Base-by-base conservation (phyloP, 2,329 filamentous ascomycete species). In the Colletotrichum magnum region DNA sequence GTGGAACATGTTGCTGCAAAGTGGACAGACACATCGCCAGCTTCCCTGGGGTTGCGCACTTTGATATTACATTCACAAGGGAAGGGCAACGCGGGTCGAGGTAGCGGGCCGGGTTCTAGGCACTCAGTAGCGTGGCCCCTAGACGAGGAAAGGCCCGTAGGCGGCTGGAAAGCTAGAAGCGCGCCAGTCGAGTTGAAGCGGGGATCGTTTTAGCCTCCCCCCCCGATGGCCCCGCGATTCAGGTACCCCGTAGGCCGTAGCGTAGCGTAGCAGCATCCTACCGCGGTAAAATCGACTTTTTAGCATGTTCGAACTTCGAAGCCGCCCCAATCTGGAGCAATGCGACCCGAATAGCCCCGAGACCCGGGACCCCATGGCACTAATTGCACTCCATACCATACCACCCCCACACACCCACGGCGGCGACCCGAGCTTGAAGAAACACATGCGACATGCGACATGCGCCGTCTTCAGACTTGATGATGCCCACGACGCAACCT, bases 171-270 rank as follows among this genome's bases (percentile, higher is more conserved):
- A 45, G 5, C 28, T 57, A 61, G 62, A 69, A 69, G 67, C 67
- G 67, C 67, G 57, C 67, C 67, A 69, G 67, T 67, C 26, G 67
- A 69, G 62, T 69, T 57, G 45, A 67, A 64, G 62, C 57, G 62
- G 67, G n/a, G 51, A 52, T 45, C 45, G 51, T 57, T 66, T 59
- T 57, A 56, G 51, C 61, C 45, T 6, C 4, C 28, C 39, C 50
- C 45, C 50, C 45, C 54, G 54, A 59, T 59, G 28, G 61, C 67
- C 67, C 67, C 67, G 51, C 67, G 62, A 69, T 69, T 61, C 67
- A 69, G 67, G 57, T 1, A 43, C 36, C 32, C 60, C 62, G 21
- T 24, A 24, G 21, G 21, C 21, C 21, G 21, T 24, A 24, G 21
- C 21, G 21, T 24, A 24, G 21, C 57, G n/a, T 59, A 24, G 48